Evolutionary conservation across 192 early-diverging fungal species (phyloP), one percentile per base, ranked within the genome.

Genomic region (Spinellus fusiger): DNA sequence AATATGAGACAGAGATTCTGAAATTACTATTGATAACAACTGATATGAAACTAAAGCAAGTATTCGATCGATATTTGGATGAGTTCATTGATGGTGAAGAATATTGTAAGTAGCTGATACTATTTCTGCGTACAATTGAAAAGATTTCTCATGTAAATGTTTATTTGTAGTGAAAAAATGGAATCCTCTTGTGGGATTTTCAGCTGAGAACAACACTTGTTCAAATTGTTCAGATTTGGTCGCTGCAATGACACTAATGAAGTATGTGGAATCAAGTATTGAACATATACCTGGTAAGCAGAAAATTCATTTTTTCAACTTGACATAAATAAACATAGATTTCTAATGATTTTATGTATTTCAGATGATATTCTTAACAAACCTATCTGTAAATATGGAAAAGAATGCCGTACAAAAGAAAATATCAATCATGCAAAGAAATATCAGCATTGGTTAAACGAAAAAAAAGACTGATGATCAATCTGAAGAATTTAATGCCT

Each of bases 101-200:
- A 12, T 58, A 51, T 18, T 32, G 68, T 70, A 64, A 70, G 68
- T 63, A 33, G 22, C 9, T 46, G 23, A 44, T 57, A 6, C 27
- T 38, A 20, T 38, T 34, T 9, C 8, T 8, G 29, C 1, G 2
- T 20, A 23, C 22, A 52, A 34, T 7, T 10, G 40, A 12, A 6
- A 27, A 44, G n/a, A 52, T 18, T 47, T 34, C 15, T 6, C 15
- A 35, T 34, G 5, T 28, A 18, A 18, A 18, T 31, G 5, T 6
- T 49, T 51, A 2, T 26, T 27, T 23, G 9, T 53, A 67, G 50
- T 28, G n/a, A 38, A 59, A 26, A 10, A 54, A 23, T 60, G 51
- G 37, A 20, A 49, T 0, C 38, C 50, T 3, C 35, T 44, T 15
- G 34, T 52, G n/a, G 35, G 48, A 40, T 15, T 55, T 10, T 12